phyloP scores from a whole-genome alignment of 352 stramenopile species.

The Phytopythium aichiense region DNA sequence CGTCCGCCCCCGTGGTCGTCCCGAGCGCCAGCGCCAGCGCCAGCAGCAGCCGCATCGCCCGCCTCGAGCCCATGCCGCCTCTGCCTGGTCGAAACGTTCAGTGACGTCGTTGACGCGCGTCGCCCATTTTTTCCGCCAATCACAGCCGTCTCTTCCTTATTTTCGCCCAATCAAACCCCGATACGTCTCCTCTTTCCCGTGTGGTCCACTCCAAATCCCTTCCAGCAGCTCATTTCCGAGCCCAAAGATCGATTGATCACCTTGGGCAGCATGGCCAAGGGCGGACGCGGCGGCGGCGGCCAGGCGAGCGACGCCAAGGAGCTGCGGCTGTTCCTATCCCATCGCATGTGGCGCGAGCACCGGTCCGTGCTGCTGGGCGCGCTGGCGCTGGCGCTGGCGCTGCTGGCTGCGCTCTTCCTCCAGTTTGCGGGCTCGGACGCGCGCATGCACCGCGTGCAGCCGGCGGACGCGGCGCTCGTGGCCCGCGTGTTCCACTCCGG shows the following conservation, averaged over 20 bases:
- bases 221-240: too few species aligned
- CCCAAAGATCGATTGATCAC: too few species aligned
- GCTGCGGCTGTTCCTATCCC: constrained; percentile 79
- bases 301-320: constrained; percentile 54
- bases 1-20: constrained; percentile 7
- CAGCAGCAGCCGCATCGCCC: constrained; percentile 15
- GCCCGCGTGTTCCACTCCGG: constrained; percentile 73
- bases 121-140: constrained; percentile 7
- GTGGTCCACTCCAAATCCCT: too few species aligned
- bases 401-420: constrained; percentile 61
- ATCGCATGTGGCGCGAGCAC: constrained; percentile 82
- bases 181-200: neutral
- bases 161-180: constrained; percentile 11
- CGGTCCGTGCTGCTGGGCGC: constrained; percentile 53
- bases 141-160: neutral
- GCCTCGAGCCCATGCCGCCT: neutral
- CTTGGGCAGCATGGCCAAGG: constrained; percentile 14
- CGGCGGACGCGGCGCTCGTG: constrained; percentile 46
- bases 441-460: constrained; percentile 63
- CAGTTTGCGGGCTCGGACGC: constrained; percentile 59
- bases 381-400: constrained; percentile 40
- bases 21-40: constrained; percentile 3
- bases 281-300: constrained; percentile 23
- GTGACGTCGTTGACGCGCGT: too few species aligned
- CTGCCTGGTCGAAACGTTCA: too few species aligned